Conservation (phyloP, 1,284 basidiomycete species). For the Heliocybe sulcata region DNA sequence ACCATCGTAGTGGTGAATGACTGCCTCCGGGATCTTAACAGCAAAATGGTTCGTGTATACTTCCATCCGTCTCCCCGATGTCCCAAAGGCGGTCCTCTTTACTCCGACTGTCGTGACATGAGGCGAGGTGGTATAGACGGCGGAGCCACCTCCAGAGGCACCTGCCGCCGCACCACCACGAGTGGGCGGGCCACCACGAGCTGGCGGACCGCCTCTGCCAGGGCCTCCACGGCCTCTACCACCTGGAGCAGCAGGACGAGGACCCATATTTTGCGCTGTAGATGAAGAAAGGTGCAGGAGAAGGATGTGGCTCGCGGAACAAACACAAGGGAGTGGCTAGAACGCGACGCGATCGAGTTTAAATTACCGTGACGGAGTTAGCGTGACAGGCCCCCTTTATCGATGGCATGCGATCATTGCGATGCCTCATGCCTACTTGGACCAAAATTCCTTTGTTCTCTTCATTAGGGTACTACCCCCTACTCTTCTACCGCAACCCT, state of each 20-base stretch:
- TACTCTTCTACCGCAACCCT: not conserved
- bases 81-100: slow-evolving; percentile 54
- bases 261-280: not conserved
- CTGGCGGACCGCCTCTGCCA: slow-evolving; percentile 9
- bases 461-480: not conserved
- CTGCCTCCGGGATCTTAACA: slow-evolving; percentile 47
- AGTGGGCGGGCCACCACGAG: slow-evolving; percentile 16
- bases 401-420: not conserved
- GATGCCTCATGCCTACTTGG: not conserved
- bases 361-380: not conserved
- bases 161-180: slow-evolving; percentile 23
- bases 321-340: not conserved
- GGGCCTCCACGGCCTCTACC: slow-evolving; percentile 9
- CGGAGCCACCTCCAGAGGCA: slow-evolving; percentile 2
- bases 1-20: slow-evolving; percentile 75
- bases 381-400: not conserved
- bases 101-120: slow-evolving; percentile 57
- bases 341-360: not conserved
- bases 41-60: slow-evolving; percentile 64
- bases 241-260: not conserved
- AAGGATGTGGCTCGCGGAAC: slow-evolving; percentile 1
- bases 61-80: slow-evolving; percentile 38
- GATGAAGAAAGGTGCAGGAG: slow-evolving; percentile 6
- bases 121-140: slow-evolving; percentile 14
- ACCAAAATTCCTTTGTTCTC: not conserved